Conservation (phyloP, 2,329 filamentous ascomycete species). For the Colletotrichum agaves region DNA sequence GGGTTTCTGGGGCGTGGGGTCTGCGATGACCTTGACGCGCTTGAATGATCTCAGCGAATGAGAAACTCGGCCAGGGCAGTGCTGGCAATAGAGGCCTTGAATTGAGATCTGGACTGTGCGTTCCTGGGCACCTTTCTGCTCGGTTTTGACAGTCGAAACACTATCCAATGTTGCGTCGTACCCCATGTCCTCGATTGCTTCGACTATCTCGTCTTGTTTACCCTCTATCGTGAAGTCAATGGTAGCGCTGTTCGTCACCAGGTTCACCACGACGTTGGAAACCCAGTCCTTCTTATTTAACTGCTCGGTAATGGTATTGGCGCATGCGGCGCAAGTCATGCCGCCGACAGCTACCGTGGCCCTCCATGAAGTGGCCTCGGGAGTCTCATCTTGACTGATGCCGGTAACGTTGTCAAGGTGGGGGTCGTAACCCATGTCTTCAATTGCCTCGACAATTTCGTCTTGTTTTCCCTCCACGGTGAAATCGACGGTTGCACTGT, state of each 20-base stretch:
- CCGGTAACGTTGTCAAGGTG: conserved; percentile 62
- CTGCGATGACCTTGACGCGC: conserved; percentile 62
- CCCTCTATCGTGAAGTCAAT: conserved; percentile 56
- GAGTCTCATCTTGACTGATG: conserved; percentile 54
- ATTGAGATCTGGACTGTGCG: conserved; percentile 73
- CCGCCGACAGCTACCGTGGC: conserved; percentile 71
- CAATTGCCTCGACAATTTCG: conserved; percentile 59
- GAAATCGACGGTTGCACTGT: conserved; percentile 73
- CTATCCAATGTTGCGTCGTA: conserved; percentile 67
- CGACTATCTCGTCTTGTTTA: conserved; percentile 34
- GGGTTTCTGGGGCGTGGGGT: conserved; percentile 69
- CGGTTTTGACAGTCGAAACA: conserved; percentile 47
- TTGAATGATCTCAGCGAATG: conserved; percentile 65
- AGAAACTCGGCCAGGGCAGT: conserved; percentile 72
- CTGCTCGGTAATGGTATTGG: conserved; percentile 69
- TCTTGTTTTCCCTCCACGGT: conserved; percentile 46
- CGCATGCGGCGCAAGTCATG: conserved; percentile 80
- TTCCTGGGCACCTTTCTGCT: conserved; percentile 43
- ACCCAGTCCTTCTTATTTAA: conserved; percentile 67
- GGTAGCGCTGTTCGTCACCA: conserved; percentile 68
- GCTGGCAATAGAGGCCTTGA: conserved; percentile 79
- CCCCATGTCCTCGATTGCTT: conserved; percentile 64
- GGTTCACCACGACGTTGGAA: conserved; percentile 62
- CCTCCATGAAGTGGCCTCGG: conserved; percentile 59
- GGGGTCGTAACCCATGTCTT: conserved; percentile 75